phyloP scores from a whole-genome alignment of 2,329 filamentous ascomycete genomes.

The Cladosporium colombiae region DNA sequence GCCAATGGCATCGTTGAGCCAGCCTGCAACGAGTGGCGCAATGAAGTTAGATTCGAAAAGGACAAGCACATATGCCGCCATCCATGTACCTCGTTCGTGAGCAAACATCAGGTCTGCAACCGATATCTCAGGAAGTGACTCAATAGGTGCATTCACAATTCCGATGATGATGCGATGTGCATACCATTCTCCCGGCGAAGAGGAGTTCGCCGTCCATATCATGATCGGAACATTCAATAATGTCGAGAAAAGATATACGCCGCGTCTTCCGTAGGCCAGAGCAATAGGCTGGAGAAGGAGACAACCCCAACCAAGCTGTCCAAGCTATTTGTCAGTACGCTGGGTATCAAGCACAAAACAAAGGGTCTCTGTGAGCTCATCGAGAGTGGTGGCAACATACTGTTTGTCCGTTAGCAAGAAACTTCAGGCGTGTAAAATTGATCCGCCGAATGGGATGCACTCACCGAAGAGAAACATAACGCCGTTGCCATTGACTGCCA shows the following conservation, averaged over 20 bases:
- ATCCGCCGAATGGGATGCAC: constrained; percentile 25
- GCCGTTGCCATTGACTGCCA: constrained; percentile 11
- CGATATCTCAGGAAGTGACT: constrained; percentile 47
- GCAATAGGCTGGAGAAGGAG: constrained; percentile 57
- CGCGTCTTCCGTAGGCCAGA: constrained; percentile 52
- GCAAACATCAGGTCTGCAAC: constrained; percentile 34
- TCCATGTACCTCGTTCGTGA: constrained; percentile 34
- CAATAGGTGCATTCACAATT: constrained; percentile 51
- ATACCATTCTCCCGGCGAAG: constrained; percentile 50
- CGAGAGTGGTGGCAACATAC: background rate
- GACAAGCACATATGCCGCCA: constrained; percentile 32
- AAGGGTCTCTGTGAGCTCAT: background rate
- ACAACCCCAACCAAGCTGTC: constrained; percentile 44
- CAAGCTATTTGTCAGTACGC: background rate
- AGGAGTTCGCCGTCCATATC: constrained; percentile 49
- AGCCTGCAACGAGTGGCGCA: constrained; percentile 51
- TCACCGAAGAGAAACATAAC: constrained; percentile 31
- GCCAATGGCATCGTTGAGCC: constrained; percentile 50
- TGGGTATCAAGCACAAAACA: background rate
- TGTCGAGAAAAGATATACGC: constrained; percentile 49
- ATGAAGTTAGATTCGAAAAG: constrained; percentile 30
- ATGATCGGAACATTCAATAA: constrained; percentile 43
- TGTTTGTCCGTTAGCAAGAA: background rate
- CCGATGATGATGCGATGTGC: constrained; percentile 51
- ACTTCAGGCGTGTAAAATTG: background rate